Conservation (phyloP, 1,139 yeast genomes). For the Blastobotrys malaysiensis region DNA sequence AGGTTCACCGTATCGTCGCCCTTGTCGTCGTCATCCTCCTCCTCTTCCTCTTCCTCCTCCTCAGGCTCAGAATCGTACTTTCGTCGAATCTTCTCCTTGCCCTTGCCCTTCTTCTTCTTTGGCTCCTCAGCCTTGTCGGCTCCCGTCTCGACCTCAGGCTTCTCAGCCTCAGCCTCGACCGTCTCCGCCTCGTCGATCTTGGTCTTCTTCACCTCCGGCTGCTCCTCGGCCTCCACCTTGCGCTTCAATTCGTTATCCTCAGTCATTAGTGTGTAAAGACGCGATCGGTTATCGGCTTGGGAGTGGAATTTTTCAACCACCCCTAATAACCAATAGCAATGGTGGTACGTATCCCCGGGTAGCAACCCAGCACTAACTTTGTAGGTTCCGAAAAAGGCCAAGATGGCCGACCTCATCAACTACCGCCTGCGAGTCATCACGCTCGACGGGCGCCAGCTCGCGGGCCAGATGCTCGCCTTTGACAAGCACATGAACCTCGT, state of each 20-base stretch:
- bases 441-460: constrained; percentile 65
- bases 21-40: constrained; percentile 23
- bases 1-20: constrained; percentile 19
- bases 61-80: constrained; percentile 32
- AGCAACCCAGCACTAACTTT: constrained; percentile 1
- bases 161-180: constrained; percentile 30
- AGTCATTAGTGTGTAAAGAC: constrained; percentile 10
- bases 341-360: background rate
- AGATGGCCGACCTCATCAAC: constrained; percentile 62
- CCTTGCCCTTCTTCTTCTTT: constrained; percentile 20
- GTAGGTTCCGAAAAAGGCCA: constrained; percentile 35
- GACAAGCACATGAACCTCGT: constrained; percentile 89
- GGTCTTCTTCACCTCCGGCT: constrained; percentile 33
- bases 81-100: constrained; percentile 25
- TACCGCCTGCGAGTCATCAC: constrained; percentile 70
- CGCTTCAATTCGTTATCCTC: constrained; percentile 18
- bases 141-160: constrained; percentile 21
- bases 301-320: background rate
- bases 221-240: constrained; percentile 20
- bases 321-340: too few relatives aligned
- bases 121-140: constrained; percentile 31
- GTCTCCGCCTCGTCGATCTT: constrained; percentile 54
- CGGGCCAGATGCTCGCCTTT: constrained; percentile 81
- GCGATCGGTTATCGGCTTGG: constrained; percentile 2
- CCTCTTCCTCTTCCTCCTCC: constrained; percentile 36